A percentile compares a stretch with the other conserved stretches of the same genome.
Conservation (phyloP, 208 protist genomes). For the Crithidia bombi region DNA sequence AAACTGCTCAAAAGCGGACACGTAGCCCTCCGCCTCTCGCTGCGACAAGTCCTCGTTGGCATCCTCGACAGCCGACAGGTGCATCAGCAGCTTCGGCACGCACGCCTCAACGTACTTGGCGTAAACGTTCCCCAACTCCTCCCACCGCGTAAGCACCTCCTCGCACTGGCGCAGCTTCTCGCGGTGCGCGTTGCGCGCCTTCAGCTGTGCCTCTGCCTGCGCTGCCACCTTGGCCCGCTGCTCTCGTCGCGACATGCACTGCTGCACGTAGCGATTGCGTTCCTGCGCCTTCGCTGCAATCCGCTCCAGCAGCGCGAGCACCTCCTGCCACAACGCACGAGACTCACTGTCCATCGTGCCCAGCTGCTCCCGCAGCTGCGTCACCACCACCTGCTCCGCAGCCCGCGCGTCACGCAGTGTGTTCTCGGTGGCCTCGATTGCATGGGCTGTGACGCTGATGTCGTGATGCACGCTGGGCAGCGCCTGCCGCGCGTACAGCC, state of each 20-base stretch:
- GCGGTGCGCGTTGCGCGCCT: slow-evolving; percentile 48
- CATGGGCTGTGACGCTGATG: slow-evolving; percentile 36
- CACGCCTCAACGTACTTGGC: slow-evolving; percentile 86
- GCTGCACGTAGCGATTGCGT: slow-evolving; percentile 52
- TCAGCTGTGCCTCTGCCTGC: slow-evolving; percentile 46
- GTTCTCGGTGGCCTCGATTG: slow-evolving; percentile 27
- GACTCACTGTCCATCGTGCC: slow-evolving; percentile 50
- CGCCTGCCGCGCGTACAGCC: slow-evolving; percentile 39
- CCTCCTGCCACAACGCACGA: slow-evolving; percentile 51
- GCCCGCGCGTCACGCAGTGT: slow-evolving; percentile 43
- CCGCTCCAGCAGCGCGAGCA: slow-evolving; percentile 41
- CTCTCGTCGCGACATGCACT: slow-evolving; percentile 68
- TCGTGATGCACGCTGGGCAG: slow-evolving; percentile 63
- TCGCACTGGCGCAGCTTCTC: slow-evolving; percentile 62
- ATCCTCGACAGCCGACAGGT: slow-evolving; percentile 86
- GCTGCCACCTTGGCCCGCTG: slow-evolving; percentile 48
- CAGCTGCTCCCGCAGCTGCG: slow-evolving; percentile 32
- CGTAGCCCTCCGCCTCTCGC: slow-evolving; percentile 75
- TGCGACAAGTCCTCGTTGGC: slow-evolving; percentile 67
- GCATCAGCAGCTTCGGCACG: slow-evolving; percentile 91
- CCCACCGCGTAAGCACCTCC: slow-evolving; percentile 55
- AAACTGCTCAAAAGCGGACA: slow-evolving; percentile 77
- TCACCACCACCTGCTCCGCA: slow-evolving; percentile 43
- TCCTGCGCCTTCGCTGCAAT: slow-evolving; percentile 45
- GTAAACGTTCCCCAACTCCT: slow-evolving; percentile 61